These are phyloP conservation scores for Houttuynia cordata DNA, from an alignment of 164 flowering plant genomes.

Conservation along the genomic window DNA sequence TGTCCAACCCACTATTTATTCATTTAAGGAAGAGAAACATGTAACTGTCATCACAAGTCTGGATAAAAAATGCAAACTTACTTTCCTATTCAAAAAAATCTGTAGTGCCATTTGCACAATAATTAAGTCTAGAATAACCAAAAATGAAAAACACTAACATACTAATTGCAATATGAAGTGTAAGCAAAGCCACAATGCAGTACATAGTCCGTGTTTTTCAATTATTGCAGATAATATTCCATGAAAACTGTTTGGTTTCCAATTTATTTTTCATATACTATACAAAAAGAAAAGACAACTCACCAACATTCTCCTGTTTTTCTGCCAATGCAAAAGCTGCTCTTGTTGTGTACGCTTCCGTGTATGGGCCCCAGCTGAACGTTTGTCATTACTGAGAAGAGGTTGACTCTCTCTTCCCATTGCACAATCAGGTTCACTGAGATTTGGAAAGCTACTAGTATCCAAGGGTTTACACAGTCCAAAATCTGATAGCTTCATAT, in stretches of 20 bases:
- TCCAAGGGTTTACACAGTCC: conserved; percentile 39
- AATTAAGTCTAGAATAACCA: too few relatives aligned
- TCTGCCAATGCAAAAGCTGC: conserved; percentile 27
- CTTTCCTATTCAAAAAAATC: too few relatives aligned
- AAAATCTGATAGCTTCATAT: conserved; percentile 41
- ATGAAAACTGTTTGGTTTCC: background rate
- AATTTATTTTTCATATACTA: background rate
- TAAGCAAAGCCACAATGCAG: too few relatives aligned
- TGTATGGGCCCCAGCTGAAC: conserved; percentile 8
- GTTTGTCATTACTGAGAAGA: conserved; percentile 13
- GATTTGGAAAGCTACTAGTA: conserved; percentile 27
- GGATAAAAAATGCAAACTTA: too few relatives aligned
- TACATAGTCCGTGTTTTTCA: background rate
- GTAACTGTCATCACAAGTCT: too few relatives aligned
- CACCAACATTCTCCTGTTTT: conserved; percentile 30
- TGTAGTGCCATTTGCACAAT: too few relatives aligned
- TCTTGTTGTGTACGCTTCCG: conserved; percentile 33
- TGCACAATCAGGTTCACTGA: conserved; percentile 22
- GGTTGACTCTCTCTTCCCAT: conserved; percentile 16
- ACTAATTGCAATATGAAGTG: too few relatives aligned
- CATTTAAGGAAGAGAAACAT: too few relatives aligned
- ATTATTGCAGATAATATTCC: background rate
- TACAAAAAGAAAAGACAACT: background rate
- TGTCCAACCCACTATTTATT: too few relatives aligned
- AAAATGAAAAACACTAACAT: too few relatives aligned